These are phyloP conservation scores for Lecanicillium sp. DNA, from an alignment of 2,329 filamentous ascomycete species.

Conservation along the genomic window DNA sequence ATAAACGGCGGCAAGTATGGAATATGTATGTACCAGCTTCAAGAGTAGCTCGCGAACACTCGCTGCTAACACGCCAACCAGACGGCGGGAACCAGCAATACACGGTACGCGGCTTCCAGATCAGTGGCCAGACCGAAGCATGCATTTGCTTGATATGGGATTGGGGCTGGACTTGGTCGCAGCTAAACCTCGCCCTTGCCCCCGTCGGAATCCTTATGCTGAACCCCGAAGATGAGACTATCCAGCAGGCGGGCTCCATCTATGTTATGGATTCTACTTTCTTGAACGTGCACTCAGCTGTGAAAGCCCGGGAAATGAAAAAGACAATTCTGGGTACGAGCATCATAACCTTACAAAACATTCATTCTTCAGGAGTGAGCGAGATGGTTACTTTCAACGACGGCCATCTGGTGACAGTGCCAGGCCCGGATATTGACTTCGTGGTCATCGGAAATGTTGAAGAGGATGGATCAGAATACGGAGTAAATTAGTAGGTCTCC, in stretches of 20 bases:
- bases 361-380: too few relatives aligned
- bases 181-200: background rate
- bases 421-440: too few relatives aligned
- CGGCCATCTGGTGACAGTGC: too few relatives aligned
- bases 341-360: constrained; percentile 4
- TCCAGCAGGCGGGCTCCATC: constrained; percentile 1
- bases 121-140: constrained; percentile 1
- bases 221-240: too few relatives aligned
- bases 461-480: too few relatives aligned
- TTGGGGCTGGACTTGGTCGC: constrained; percentile 13
- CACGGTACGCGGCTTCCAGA: constrained; percentile 2
- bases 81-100: constrained; percentile 11
- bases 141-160: constrained; percentile 13
- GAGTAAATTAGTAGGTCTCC: too few relatives aligned
- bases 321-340: background rate
- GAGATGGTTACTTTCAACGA: too few relatives aligned
- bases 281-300: background rate
- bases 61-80: background rate
- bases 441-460: too few relatives aligned
- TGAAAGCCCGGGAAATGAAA: too few relatives aligned
- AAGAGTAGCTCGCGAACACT: background rate
- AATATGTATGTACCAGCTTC: background rate
- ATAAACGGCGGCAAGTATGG: constrained; percentile 4
- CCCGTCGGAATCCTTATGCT: background rate
- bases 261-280: constrained; percentile 3